These are phyloP conservation scores for Chlamydomonas incerta DNA, from an alignment of 139 green algal species.

Conservation along the genomic window DNA sequence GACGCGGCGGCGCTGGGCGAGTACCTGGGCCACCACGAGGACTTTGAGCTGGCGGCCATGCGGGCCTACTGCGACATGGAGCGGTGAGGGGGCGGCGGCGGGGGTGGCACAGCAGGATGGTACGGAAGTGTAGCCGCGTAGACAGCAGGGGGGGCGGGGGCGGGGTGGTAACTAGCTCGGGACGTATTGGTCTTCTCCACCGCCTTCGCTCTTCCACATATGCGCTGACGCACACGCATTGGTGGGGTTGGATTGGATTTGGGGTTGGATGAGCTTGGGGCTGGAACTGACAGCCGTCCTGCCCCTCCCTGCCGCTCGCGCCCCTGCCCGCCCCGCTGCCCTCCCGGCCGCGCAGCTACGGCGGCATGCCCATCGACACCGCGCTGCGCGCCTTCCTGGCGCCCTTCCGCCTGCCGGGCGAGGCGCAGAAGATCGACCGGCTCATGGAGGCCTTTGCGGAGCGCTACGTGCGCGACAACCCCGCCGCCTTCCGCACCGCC, in stretches of 20 bases:
- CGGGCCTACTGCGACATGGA: conserved; percentile 81
- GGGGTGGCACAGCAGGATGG: neutral
- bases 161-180: neutral
- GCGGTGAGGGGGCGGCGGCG: neutral
- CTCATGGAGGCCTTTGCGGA: conserved; percentile 90
- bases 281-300: too few relatives aligned
- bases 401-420: conserved; percentile 81
- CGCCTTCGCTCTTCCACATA: too few relatives aligned
- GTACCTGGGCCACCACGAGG: conserved; percentile 85
- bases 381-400: conserved; percentile 80
- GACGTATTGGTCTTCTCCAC: too few relatives aligned
- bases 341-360: conserved; percentile 37
- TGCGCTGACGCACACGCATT: too few relatives aligned
- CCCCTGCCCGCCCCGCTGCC: too few relatives aligned
- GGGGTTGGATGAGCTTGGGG: too few relatives aligned
- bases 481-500: conserved; percentile 74
- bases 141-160: neutral
- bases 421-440: conserved; percentile 94
- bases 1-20: conserved; percentile 83
- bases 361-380: conserved; percentile 72
- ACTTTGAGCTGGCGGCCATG: conserved; percentile 80
- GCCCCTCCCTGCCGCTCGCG: too few relatives aligned
- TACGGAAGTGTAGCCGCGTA: too few relatives aligned
- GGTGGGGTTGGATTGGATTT: too few relatives aligned
- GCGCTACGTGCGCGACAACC: conserved; percentile 56